Percentiles rank a stretch among this genome's conserved stretches.
These are phyloP conservation scores for Verbascum thapsus DNA, from an alignment of 257 asterid genomes.

Conservation along the genomic window DNA sequence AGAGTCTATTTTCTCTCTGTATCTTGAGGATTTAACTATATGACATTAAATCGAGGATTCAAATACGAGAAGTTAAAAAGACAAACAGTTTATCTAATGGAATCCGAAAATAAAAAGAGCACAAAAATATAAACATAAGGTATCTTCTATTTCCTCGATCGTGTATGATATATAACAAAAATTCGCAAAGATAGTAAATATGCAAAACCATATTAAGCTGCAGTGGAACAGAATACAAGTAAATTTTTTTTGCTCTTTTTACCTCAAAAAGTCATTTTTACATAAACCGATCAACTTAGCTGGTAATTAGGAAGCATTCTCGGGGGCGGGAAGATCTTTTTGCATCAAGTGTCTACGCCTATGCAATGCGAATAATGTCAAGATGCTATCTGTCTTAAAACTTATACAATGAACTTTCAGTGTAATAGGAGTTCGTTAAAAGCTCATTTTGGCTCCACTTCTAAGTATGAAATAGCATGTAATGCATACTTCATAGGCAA, in stretches of 20 bases:
- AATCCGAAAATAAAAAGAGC: slow-evolving; percentile 24
- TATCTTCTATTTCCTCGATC: slow-evolving; percentile 26
- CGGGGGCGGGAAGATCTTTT: slow-evolving; percentile 61
- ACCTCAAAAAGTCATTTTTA: slow-evolving; percentile 40
- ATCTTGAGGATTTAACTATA: neutral
- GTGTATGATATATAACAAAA: slow-evolving; percentile 40
- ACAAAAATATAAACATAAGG: slow-evolving; percentile 1
- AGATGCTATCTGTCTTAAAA: slow-evolving; percentile 80
- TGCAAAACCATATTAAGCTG: slow-evolving; percentile 23
- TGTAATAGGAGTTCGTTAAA: neutral
- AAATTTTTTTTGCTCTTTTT: slow-evolving; percentile 11
- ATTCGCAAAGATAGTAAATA: slow-evolving; percentile 12
- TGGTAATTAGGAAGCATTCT: slow-evolving; percentile 40
- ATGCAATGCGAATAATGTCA: slow-evolving; percentile 76
- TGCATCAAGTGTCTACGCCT: slow-evolving; percentile 90
- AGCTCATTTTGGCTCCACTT: neutral
- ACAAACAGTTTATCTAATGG: neutral
- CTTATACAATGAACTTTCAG: slow-evolving; percentile 77
- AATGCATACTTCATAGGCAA: slow-evolving; percentile 25
- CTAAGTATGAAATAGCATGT: slow-evolving; percentile 67
- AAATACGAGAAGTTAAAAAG: no score
- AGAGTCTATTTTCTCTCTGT: neutral
- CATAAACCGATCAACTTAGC: slow-evolving; percentile 35
- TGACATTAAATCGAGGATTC: no score
- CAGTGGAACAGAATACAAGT: neutral